Conservation (phyloP, 371 early-diverging fungal genomes). For the Syncephalastrum contaminatum region DNA sequence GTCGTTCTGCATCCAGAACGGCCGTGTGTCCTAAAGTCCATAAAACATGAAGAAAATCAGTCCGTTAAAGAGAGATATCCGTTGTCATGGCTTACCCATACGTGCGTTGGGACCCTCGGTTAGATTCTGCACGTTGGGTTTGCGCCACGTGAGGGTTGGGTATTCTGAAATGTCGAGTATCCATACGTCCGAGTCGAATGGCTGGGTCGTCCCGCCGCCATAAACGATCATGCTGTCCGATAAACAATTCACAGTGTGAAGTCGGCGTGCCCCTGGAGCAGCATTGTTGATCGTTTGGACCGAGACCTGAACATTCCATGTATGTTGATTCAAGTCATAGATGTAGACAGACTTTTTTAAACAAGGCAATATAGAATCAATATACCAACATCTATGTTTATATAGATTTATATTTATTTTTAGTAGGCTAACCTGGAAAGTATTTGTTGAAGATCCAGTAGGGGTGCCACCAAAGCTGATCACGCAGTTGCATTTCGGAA, state of each 20-base stretch:
- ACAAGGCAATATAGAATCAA: too few relatives aligned
- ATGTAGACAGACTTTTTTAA: constrained; percentile 17
- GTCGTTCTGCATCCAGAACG: constrained; percentile 20
- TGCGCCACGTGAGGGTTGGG: constrained; percentile 36
- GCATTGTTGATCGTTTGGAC: constrained; percentile 14
- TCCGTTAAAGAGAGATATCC: not conserved
- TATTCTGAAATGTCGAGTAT: constrained; percentile 38
- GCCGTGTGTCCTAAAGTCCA: constrained; percentile 33
- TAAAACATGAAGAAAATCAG: not conserved
- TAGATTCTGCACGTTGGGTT: constrained; percentile 21
- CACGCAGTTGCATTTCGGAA: constrained; percentile 19
- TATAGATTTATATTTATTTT: too few relatives aligned
- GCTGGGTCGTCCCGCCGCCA: constrained; percentile 44
- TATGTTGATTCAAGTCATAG: constrained; percentile 26
- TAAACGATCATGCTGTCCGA: constrained; percentile 43
- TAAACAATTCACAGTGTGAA: constrained; percentile 46
- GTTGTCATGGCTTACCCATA: constrained; percentile 34
- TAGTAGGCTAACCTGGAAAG: constrained; percentile 1
- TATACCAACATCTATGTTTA: too few relatives aligned
- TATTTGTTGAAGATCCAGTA: constrained; percentile 13
- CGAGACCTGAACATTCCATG: constrained; percentile 42
- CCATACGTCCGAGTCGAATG: constrained; percentile 47
- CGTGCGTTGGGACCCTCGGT: constrained; percentile 33
- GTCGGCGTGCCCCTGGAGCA: constrained; percentile 35
- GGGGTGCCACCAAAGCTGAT: constrained; percentile 25